Conservation (phyloP, 1,284 basidiomycete genomes). For the Gymnopus androsaceus region DNA sequence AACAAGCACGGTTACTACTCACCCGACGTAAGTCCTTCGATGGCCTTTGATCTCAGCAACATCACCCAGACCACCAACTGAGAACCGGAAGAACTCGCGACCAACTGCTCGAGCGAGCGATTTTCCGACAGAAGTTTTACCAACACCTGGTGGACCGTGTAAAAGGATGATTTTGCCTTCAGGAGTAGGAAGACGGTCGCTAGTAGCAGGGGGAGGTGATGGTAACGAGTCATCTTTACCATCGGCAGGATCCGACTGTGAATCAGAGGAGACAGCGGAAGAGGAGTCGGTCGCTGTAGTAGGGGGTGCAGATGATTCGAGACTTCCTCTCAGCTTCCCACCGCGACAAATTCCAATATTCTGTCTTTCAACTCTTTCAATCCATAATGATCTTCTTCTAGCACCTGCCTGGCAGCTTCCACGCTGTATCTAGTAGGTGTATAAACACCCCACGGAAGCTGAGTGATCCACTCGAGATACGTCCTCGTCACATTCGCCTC, state of each 20-base stretch:
- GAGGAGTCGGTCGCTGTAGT: not conserved
- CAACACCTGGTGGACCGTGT: slow-evolving; percentile 95
- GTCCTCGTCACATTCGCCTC: slow-evolving; percentile 97
- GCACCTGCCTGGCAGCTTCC: slow-evolving; percentile 78
- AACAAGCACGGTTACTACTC: slow-evolving; percentile 26
- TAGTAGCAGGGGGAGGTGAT: not conserved
- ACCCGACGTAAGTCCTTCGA: slow-evolving; percentile 94
- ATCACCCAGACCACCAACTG: slow-evolving; percentile 94
- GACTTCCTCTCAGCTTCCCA: slow-evolving; percentile 96
- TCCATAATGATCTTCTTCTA: slow-evolving; percentile 97
- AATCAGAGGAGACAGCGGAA: not conserved
- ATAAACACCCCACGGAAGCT: slow-evolving; percentile 97
- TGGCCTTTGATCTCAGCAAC: slow-evolving; percentile 99
- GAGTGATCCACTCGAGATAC: slow-evolving; percentile 95
- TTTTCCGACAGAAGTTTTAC: slow-evolving; percentile 94
- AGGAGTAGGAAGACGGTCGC: slow-evolving; percentile 6
- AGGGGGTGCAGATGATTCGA: slow-evolving; percentile 34
- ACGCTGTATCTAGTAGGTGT: slow-evolving; percentile 95
- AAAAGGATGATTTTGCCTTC: slow-evolving; percentile 97
- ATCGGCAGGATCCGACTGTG: not conserved
- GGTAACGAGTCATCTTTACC: not conserved
- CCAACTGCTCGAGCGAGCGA: slow-evolving; percentile 88
- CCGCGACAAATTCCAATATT: slow-evolving; percentile 97
- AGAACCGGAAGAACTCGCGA: slow-evolving; percentile 93
- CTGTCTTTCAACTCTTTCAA: slow-evolving; percentile 95